Evolutionary conservation across 2,329 filamentous ascomycete genomes (phyloP).

Genomic region (Clonostachys byssicola): DNA sequence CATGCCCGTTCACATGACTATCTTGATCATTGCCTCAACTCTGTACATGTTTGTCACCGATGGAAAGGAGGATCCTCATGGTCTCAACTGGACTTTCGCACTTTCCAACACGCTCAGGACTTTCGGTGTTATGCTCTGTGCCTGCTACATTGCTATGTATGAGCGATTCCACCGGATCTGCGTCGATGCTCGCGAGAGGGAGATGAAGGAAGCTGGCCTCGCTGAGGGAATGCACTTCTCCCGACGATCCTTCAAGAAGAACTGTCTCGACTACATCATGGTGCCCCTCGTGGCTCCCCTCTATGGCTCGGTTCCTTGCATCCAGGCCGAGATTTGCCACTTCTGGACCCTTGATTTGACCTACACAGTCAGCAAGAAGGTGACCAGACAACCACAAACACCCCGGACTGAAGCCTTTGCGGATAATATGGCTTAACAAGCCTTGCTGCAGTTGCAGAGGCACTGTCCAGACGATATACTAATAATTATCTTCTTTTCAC

Average conservation of each 20-base stretch:
- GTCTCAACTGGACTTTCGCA: slow-evolving; percentile 54
- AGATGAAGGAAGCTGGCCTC: slow-evolving; percentile 63
- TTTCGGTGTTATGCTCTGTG: slow-evolving; percentile 58
- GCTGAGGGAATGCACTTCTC: slow-evolving; percentile 64
- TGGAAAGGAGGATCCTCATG: slow-evolving; percentile 42
- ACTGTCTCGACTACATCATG: slow-evolving; percentile 58
- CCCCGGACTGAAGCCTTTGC: slow-evolving; percentile 30
- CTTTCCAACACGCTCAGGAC: slow-evolving; percentile 57
- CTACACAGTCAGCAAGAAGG: slow-evolving; percentile 70
- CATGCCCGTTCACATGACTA: slow-evolving; percentile 62
- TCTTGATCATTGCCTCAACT: slow-evolving; percentile 58
- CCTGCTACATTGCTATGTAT: slow-evolving; percentile 61
- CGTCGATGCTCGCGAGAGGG: slow-evolving; percentile 54
- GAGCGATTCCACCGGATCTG: slow-evolving; percentile 63
- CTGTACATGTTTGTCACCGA: slow-evolving; percentile 54
- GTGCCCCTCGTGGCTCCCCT: slow-evolving; percentile 65
- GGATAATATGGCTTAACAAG: slow-evolving; percentile 37
- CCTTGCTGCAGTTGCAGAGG: background rate
- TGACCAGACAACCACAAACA: slow-evolving; percentile 47
- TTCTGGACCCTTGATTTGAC: slow-evolving; percentile 67
- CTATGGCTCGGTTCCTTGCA: slow-evolving; percentile 63
- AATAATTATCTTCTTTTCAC: background rate
- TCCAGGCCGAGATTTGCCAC: slow-evolving; percentile 65
- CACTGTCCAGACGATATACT: background rate
- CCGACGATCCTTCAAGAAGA: slow-evolving; percentile 47